Evolutionary conservation across 2,329 filamentous ascomycete genomes (phyloP).

Genomic region (Moelleriella libera): DNA sequence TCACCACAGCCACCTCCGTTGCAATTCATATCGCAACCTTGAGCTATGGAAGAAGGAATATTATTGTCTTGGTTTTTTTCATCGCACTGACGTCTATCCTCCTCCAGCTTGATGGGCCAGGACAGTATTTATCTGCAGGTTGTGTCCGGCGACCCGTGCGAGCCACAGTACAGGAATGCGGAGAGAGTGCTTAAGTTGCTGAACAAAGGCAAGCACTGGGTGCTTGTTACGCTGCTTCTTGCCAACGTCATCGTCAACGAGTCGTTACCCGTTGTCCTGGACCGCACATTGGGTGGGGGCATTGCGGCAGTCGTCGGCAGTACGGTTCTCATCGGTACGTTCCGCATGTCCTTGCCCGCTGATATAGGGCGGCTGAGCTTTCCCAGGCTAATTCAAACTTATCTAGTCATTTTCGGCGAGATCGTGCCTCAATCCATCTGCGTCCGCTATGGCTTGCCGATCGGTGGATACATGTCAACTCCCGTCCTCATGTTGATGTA

Average conservation of each 20-base stretch:
- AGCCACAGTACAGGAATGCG: constrained; percentile 76
- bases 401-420: constrained; percentile 91
- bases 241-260: constrained; percentile 98
- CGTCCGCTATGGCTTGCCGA: constrained; percentile 87
- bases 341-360: not conserved
- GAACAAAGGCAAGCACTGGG: constrained; percentile 91
- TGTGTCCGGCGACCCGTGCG: constrained; percentile 71
- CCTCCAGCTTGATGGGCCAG: constrained; percentile 44
- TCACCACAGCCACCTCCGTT: no score
- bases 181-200: constrained; percentile 66
- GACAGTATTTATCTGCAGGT: constrained; percentile 98
- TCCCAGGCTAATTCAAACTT: not conserved
- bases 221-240: constrained; percentile 81
- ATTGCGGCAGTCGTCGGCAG: constrained; percentile 89
- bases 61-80: not conserved
- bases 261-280: constrained; percentile 85
- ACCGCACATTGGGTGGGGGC: constrained; percentile 84
- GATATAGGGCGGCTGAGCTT: constrained; percentile 7
- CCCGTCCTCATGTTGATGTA: constrained; percentile 86
- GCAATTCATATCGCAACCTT: not conserved
- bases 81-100: constrained; percentile 1
- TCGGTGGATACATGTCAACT: constrained; percentile 86
- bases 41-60: not conserved
- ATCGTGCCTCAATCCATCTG: constrained; percentile 92
- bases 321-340: constrained; percentile 80